These are phyloP conservation scores for Penicillium waksmanii DNA, from an alignment of 495 filamentous ascomycete genomes.

Conservation along the genomic window DNA sequence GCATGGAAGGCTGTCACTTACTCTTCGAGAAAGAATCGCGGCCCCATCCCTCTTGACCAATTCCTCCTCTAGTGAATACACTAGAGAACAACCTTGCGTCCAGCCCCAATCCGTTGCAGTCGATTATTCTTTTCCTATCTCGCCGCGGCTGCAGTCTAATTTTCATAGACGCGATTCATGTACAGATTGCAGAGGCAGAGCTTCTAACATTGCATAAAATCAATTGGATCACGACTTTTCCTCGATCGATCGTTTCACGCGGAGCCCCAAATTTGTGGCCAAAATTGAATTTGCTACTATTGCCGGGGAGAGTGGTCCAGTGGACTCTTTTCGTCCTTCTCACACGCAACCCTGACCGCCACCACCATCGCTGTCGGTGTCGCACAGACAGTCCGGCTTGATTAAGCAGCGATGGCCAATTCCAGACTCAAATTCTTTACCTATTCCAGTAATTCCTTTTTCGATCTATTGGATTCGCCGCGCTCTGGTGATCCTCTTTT, in stretches of 20 bases:
- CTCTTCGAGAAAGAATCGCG: conserved; percentile 26
- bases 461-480: background rate
- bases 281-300: conserved; percentile 3
- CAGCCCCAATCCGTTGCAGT: background rate
- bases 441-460: background rate
- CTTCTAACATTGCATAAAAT: background rate
- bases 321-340: conserved; percentile 7
- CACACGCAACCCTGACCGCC: background rate
- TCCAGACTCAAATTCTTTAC: background rate
- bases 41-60: conserved; percentile 1
- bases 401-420: conserved; percentile 1
- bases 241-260: background rate
- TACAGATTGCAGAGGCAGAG: background rate
- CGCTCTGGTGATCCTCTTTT: conserved; percentile 1
- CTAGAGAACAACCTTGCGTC: conserved; percentile 13
- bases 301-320: background rate
- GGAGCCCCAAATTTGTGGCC: conserved; percentile 5
- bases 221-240: background rate
- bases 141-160: background rate
- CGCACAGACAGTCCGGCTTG: conserved; percentile 16
- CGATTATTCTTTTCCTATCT: background rate
- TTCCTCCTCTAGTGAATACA: conserved; percentile 10
- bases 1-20: conserved; percentile 39
- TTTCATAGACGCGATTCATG: background rate
- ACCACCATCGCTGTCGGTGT: conserved; percentile 22